These are phyloP conservation scores for Phytophthora brassicae DNA, from an alignment of 352 stramenopile species.

Conservation along the genomic window DNA sequence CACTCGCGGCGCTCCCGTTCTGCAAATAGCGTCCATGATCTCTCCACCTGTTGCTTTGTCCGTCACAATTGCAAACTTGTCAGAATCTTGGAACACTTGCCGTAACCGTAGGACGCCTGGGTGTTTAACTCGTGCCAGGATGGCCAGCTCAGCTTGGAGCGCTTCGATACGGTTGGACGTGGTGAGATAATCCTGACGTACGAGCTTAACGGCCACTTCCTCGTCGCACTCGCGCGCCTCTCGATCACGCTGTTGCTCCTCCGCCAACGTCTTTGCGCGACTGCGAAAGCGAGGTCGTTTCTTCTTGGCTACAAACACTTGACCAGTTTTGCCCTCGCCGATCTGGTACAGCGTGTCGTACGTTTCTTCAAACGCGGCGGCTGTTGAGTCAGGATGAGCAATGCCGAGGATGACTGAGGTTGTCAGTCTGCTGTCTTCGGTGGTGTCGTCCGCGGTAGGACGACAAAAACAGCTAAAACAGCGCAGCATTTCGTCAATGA, in stretches of 20 bases:
- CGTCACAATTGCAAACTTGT: slow-evolving; percentile 71
- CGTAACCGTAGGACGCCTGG: slow-evolving; percentile 56
- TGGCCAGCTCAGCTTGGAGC: slow-evolving; percentile 59
- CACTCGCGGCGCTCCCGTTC: slow-evolving; percentile 22
- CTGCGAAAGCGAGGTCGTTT: slow-evolving; percentile 27
- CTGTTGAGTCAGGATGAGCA: slow-evolving; percentile 24
- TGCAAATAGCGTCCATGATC: slow-evolving; percentile 57
- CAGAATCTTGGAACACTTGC: slow-evolving; percentile 68
- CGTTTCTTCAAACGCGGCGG: slow-evolving; percentile 47
- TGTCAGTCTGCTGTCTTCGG: slow-evolving; percentile 6
- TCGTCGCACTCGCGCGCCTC: slow-evolving; percentile 46
- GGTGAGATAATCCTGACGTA: slow-evolving; percentile 67
- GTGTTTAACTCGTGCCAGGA: slow-evolving; percentile 63
- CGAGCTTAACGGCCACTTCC: slow-evolving; percentile 72
- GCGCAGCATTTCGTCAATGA: slow-evolving; percentile 27
- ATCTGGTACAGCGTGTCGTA: slow-evolving; percentile 76
- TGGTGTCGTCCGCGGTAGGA: neutral
- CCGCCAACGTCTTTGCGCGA: slow-evolving; percentile 28
- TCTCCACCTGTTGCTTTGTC: slow-evolving; percentile 65
- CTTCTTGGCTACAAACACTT: slow-evolving; percentile 60
- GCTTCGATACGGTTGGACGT: slow-evolving; percentile 70
- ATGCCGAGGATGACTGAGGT: slow-evolving; percentile 10
- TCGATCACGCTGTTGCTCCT: slow-evolving; percentile 65
- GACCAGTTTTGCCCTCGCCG: slow-evolving; percentile 77
- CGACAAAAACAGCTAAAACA: slow-evolving; percentile 39